These are phyloP conservation scores for Thermomucor indicae-seudaticae DNA, from an alignment of 371 early-diverging fungal species.

Conservation along the genomic window DNA sequence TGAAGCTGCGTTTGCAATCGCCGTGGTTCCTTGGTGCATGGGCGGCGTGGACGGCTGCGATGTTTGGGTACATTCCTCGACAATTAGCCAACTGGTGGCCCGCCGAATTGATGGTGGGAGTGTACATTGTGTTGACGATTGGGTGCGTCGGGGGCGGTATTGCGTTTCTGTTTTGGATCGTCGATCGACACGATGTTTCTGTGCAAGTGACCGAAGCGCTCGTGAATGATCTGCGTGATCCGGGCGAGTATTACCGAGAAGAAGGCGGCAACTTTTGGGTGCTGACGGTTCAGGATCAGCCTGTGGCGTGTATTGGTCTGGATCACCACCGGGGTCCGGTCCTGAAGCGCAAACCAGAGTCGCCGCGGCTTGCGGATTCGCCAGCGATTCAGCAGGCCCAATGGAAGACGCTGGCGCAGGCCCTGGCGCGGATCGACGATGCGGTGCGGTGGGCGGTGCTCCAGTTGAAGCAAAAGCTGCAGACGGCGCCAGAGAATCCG, in stretches of 20 bases:
- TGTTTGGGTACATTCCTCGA: constrained; percentile 13
- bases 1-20: constrained; percentile 21
- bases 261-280: constrained; percentile 46
- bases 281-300: constrained; percentile 35
- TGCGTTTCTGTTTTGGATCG: constrained; percentile 25
- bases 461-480: background rate
- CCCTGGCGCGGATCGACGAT: constrained; percentile 32
- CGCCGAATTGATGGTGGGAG: constrained; percentile 3
- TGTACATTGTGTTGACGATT: constrained; percentile 17
- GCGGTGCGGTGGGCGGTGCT: constrained; percentile 19
- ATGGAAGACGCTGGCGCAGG: constrained; percentile 23
- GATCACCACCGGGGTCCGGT: constrained; percentile 22
- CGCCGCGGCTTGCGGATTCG: constrained; percentile 10
- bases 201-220: constrained; percentile 29
- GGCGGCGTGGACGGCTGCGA: constrained; percentile 15
- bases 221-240: constrained; percentile 38
- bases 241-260: constrained; percentile 30
- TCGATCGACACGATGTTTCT: constrained; percentile 30
- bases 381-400: constrained; percentile 24
- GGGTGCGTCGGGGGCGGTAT: constrained; percentile 22
- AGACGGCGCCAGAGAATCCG: background rate
- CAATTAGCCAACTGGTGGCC: constrained; percentile 12
- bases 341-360: background rate
- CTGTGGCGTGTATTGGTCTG: constrained; percentile 42
- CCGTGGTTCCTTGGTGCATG: constrained; percentile 18